Base-by-base conservation (phyloP, 306 rosid species). In the Senna siamea region DNA sequence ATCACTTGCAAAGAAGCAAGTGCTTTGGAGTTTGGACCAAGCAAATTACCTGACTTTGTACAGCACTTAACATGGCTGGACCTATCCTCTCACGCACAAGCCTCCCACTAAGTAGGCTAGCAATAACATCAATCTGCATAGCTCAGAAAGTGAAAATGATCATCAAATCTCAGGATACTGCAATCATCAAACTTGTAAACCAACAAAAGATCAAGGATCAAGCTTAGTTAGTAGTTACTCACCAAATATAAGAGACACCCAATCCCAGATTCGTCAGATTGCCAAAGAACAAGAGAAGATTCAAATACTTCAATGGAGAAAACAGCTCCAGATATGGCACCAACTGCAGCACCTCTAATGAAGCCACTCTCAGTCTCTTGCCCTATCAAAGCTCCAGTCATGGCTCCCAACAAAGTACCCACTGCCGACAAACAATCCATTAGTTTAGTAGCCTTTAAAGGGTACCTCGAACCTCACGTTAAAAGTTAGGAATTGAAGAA, bases 321-420 rank as follows among this genome's bases (percentile, higher is more conserved):
- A 81, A 95, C 99, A 82, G 99, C 99, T 80, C 99, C 99, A 34
- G 97, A 92, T 23, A 95, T 95, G 63, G 99, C 99, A 50, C 98
- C 99, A 84, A 95, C 96, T 6, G 99, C 96, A 62, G 99, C 99
- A 14, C 99, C 99, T 83, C 97, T 78, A 57, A 95, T 93, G 82
- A 95, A 95, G 62, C 98, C 99, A 58, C 99, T 94, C 79, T 94
- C 99, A 2, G 99, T 94, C 52, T 94, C 99, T 88, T 94, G 99
- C 41, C 99, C 99, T 69, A 94, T 95, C 87, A 95, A 87, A 81
- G 99, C 97, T 43, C 99, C 99, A 2, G 99, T 92, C 91, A 95
- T 75, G 23, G 99, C 99, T 43, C 99, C 99, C 76, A 95, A 80
- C 80, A 90, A 77, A 61, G 97, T 92, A 7, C 99, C 99, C 64